phyloP scores from a whole-genome alignment of 1,139 yeast species.

The Pichia kudriavzevii region DNA sequence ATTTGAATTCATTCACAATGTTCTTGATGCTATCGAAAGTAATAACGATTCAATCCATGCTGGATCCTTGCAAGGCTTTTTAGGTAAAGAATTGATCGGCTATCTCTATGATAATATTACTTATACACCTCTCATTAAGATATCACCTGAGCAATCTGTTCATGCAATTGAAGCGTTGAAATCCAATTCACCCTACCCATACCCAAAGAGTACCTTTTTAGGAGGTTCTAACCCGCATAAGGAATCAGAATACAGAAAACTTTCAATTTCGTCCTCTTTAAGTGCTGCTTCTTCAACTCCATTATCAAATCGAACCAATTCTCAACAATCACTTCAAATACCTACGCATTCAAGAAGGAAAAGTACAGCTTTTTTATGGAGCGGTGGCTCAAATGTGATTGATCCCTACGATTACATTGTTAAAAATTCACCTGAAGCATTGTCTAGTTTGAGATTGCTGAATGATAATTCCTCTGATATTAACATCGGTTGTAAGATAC shows the following conservation, averaged over 20 bases:
- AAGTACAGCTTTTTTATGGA: slow-evolving; percentile 27
- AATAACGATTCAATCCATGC: slow-evolving; percentile 3
- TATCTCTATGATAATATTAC: slow-evolving; percentile 62
- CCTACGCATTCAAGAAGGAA: slow-evolving; percentile 18
- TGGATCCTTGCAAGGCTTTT: slow-evolving; percentile 9
- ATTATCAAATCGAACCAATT: slow-evolving; percentile 2
- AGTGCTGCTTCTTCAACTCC: slow-evolving; percentile 3
- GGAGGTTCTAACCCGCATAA: neutral
- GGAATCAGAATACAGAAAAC: slow-evolving; percentile 1
- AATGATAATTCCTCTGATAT: slow-evolving; percentile 4
- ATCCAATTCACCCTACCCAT: slow-evolving; percentile 18
- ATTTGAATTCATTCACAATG: slow-evolving; percentile 48
- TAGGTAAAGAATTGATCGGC: slow-evolving; percentile 34
- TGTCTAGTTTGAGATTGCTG: slow-evolving; percentile 20
- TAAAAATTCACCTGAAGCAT: slow-evolving; percentile 14
- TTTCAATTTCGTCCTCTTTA: slow-evolving; percentile 1
- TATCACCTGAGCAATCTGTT: slow-evolving; percentile 20
- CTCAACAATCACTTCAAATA: slow-evolving; percentile 4
- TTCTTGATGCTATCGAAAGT: slow-evolving; percentile 37
- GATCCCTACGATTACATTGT: slow-evolving; percentile 31
- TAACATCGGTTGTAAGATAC: slow-evolving; percentile 18
- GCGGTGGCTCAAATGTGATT: slow-evolving; percentile 13
- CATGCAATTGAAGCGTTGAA: slow-evolving; percentile 17
- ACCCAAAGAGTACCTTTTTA: slow-evolving; percentile 21
- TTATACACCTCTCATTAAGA: slow-evolving; percentile 41